These are phyloP conservation scores for Amphicarpaea edgeworthii DNA, from an alignment of 306 rosid genomes.

Conservation along the genomic window DNA sequence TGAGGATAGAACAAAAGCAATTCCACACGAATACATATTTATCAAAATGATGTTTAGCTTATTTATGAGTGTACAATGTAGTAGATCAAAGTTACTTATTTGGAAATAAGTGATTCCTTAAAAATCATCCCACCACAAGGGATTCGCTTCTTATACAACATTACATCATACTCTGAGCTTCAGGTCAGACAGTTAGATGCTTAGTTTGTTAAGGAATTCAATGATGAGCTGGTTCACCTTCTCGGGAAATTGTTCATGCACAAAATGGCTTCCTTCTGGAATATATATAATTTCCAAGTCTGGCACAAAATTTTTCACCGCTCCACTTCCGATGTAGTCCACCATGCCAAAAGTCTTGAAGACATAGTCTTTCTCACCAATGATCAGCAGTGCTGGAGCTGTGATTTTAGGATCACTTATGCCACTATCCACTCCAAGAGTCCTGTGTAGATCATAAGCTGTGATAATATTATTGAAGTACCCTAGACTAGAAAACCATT, in stretches of 20 bases:
- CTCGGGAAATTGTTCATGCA: constrained; percentile 65
- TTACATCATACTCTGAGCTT: too few species aligned
- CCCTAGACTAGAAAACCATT: too few species aligned
- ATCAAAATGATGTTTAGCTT: too few species aligned
- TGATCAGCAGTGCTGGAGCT: constrained; percentile 55
- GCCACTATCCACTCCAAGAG: constrained; percentile 48
- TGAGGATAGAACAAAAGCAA: too few species aligned
- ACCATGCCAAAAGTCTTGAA: constrained; percentile 62
- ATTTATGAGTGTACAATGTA: too few species aligned
- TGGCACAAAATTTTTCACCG: constrained; percentile 59
- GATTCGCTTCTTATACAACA: too few species aligned
- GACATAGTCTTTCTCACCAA: constrained; percentile 66
- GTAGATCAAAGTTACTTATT: too few species aligned
- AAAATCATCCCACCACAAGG: too few species aligned
- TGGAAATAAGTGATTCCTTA: too few species aligned
- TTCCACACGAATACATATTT: too few species aligned
- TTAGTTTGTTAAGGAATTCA: constrained; percentile 58
- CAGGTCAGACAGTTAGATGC: background rate
- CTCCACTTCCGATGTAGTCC: constrained; percentile 58
- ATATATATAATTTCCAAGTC: constrained; percentile 53
- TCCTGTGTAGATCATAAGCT: too few species aligned
- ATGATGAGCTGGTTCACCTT: constrained; percentile 63
- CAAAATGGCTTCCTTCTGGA: constrained; percentile 67
- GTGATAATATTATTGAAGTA: too few species aligned
- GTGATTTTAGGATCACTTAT: constrained; percentile 57